Evolutionary conservation across 345 rosid species (phyloP).

Genomic region (Durio zibethinus): DNA sequence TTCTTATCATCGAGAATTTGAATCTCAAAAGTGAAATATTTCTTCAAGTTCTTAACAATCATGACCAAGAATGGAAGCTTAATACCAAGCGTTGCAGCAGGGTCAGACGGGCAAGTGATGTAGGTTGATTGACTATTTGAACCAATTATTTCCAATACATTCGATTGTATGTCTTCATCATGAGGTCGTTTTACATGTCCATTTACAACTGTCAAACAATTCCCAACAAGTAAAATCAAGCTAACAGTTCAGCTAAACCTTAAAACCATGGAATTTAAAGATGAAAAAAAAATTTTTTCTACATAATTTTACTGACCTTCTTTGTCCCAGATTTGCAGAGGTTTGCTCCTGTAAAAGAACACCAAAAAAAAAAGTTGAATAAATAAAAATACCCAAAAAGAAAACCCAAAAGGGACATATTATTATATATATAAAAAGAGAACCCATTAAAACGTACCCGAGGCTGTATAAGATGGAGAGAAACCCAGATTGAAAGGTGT

Average conservation of each 20-base stretch:
- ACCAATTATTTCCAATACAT: constrained; percentile 86
- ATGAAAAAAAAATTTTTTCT: not conserved
- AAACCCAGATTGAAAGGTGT: constrained; percentile 86
- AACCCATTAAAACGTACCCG: constrained; percentile 38
- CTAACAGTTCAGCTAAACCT: constrained; percentile 13
- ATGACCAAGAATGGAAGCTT: constrained; percentile 91
- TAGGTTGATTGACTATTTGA: constrained; percentile 82
- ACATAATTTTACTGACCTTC: constrained; percentile 45
- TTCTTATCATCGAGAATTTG: constrained; percentile 97
- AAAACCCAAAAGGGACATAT: not conserved
- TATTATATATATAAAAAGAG: not conserved
- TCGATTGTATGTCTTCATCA: constrained; percentile 86
- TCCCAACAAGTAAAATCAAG: not conserved
- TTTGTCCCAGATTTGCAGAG: constrained; percentile 85
- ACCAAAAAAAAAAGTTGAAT: not conserved
- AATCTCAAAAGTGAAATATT: constrained; percentile 92
- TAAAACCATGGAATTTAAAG: not conserved
- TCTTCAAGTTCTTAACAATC: constrained; percentile 87
- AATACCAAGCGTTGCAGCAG: constrained; percentile 90
- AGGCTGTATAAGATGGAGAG: constrained; percentile 77
- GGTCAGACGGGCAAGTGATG: constrained; percentile 92
- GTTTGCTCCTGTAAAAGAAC: constrained; percentile 53
- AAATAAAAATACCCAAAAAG: not conserved
- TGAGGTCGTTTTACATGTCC: constrained; percentile 86
- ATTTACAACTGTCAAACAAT: constrained; percentile 53